phyloP scores from a whole-genome alignment of 257 asterid species.

The Avicennia marina region DNA sequence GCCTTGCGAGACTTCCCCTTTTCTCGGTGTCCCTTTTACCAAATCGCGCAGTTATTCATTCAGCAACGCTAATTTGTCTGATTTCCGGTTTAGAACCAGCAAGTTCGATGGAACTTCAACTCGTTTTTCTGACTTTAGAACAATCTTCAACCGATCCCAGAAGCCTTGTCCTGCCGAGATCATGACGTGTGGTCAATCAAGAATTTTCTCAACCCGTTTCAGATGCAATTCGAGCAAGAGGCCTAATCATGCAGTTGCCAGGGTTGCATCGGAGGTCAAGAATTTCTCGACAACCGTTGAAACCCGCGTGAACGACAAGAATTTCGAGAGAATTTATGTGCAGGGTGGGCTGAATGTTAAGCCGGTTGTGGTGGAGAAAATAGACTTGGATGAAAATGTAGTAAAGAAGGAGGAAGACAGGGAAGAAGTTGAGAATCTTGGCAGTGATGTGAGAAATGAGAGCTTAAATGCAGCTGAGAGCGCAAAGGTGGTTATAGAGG shows the following conservation, averaged over 20 bases:
- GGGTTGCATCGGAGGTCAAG: constrained; percentile 43
- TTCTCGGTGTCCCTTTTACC: constrained; percentile 28
- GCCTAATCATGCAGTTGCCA: constrained; percentile 26
- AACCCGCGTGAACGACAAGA: constrained; percentile 62
- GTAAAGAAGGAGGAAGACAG: constrained; percentile 14
- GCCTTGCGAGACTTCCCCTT: constrained; percentile 34
- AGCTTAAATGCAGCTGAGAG: constrained; percentile 20
- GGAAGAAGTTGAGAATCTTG: constrained; percentile 4
- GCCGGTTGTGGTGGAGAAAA: constrained; percentile 56
- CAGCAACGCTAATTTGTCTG: neutral
- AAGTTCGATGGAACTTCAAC: constrained; percentile 15
- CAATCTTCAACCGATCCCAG: constrained; percentile 26
- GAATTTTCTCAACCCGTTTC: constrained; percentile 35
- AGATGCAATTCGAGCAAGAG: constrained; percentile 22
- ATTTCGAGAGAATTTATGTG: constrained; percentile 75
- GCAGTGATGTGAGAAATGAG: neutral
- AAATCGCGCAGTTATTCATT: constrained; percentile 20
- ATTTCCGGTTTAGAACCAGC: constrained; percentile 9
- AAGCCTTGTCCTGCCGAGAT: constrained; percentile 15
- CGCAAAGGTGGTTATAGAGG: constrained; percentile 32
- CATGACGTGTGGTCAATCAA: constrained; percentile 41
- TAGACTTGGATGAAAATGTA: constrained; percentile 34
- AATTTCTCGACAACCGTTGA: constrained; percentile 54
- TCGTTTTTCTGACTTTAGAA: constrained; percentile 19
- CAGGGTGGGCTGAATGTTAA: constrained; percentile 76